Base-by-base conservation (phyloP, 306 rosid genomes). In the Gastrolobium bilobum region DNA sequence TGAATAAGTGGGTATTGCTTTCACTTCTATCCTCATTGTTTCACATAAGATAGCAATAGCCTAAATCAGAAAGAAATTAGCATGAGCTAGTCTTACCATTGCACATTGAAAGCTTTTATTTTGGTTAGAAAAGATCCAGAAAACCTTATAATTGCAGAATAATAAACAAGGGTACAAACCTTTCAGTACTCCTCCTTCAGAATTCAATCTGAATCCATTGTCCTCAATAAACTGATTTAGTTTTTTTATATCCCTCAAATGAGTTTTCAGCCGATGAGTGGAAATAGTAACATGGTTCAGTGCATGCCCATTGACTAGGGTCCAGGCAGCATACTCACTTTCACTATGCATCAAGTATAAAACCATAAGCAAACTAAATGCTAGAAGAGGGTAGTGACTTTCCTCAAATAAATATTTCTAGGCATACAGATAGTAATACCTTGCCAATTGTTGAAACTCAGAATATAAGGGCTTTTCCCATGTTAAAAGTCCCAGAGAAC, bases 321-420 rank as follows among this genome's bases (percentile, higher is more conserved):
- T 92, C 99, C 98, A 95, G 14, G 99, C 99, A 62, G 99, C 98
- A 88, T 95, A 95, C 81, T 95, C 99, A 65, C 99, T 95, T 73
- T 95, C 99, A 76, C 99, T 95, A 39, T 5, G 38, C 3, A 82
- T 68, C 61, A 75, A 77, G 5, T 10, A 79, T 60, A 71, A 76
- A 72, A 68, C 10, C 50, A 44, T 13, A 65, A 79, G 67, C 65
- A 20, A 47, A 30, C 57, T 48, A 35, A n/a, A 71, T 14, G 47
- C 64, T 71, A 58, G 26, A 44, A 78, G 43, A 44, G 64, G 52
- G 44, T 39, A 71, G 13, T 75, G 37, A 70, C 65, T 64, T 65
- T 13, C 47, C 71, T 52, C 38, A n/a, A 43, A 50, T 42, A 74
- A 66, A 65, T 14, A 20, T 50, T 44, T 54, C 31, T 14, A 15